Evolutionary conservation across 495 filamentous ascomycete species (phyloP).

Genomic region (Aspergillus leporis): DNA sequence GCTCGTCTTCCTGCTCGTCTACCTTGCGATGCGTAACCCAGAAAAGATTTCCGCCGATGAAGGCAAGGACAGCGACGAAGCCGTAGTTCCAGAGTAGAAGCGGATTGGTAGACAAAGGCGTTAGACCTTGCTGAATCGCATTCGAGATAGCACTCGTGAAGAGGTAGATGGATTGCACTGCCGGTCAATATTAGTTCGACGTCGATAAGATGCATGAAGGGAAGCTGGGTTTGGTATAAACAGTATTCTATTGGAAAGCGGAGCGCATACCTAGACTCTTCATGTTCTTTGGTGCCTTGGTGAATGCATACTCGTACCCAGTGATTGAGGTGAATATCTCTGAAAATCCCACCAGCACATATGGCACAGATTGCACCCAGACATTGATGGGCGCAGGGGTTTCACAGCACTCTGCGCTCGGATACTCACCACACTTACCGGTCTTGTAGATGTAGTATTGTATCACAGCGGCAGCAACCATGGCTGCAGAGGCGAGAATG

Average conservation of each 20-base stretch:
- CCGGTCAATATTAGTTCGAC: neutral
- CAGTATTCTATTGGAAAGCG: neutral
- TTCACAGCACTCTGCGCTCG: conserved; percentile 42
- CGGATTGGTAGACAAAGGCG: conserved; percentile 62
- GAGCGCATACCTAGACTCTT: conserved; percentile 33
- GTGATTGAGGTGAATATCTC: conserved; percentile 68
- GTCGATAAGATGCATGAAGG: neutral
- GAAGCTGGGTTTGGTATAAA: no score
- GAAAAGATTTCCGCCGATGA: conserved; percentile 58
- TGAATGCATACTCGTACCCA: conserved; percentile 50
- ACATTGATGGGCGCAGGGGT: conserved; percentile 48
- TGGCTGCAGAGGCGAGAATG: conserved; percentile 57
- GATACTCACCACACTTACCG: conserved; percentile 50
- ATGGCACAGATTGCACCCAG: conserved; percentile 58
- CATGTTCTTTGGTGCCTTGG: conserved; percentile 40
- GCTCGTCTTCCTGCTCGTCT: conserved; percentile 63
- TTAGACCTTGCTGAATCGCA: conserved; percentile 64
- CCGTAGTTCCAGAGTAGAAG: conserved; percentile 66
- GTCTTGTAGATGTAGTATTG: conserved; percentile 68
- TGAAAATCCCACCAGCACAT: conserved; percentile 63
- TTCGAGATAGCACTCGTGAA: conserved; percentile 64
- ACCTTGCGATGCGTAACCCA: conserved; percentile 55
- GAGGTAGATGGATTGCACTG: conserved; percentile 61
- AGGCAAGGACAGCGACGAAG: conserved; percentile 60
- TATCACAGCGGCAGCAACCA: conserved; percentile 59